Conservation (phyloP, 164 flowering plant species). For the Saururus chinensis region DNA sequence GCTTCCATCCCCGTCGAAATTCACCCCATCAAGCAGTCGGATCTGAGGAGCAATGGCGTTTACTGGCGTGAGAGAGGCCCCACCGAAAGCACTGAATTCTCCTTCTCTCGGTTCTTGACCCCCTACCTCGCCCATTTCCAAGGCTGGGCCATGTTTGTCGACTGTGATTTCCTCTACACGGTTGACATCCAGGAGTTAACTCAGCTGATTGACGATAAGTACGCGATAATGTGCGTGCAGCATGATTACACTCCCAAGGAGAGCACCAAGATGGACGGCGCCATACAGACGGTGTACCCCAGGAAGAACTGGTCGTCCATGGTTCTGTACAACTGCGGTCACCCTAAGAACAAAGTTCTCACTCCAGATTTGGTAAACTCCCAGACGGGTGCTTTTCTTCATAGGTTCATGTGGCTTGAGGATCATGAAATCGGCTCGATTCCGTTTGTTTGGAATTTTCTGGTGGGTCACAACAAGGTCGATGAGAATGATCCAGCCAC, state of each 20-base stretch:
- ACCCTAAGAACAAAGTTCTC: conserved; percentile 59
- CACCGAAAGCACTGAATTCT: conserved; percentile 91
- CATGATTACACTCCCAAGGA: conserved; percentile 93
- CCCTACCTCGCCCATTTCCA: conserved; percentile 62
- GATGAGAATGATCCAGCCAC: conserved; percentile 49
- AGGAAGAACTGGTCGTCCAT: conserved; percentile 96
- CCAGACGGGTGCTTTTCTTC: conserved; percentile 76
- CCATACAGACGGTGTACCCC: conserved; percentile 77
- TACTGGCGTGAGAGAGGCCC: conserved; percentile 77
- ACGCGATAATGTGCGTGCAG: conserved; percentile 91
- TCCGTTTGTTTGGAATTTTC: conserved; percentile 90
- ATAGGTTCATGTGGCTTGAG: conserved; percentile 86
- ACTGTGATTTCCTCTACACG: conserved; percentile 83
- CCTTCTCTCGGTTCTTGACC: conserved; percentile 71
- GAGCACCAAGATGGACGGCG: conserved; percentile 91
- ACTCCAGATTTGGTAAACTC: conserved; percentile 73
- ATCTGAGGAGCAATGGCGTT: conserved; percentile 50
- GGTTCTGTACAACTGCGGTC: conserved; percentile 90
- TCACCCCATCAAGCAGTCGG: conserved; percentile 61
- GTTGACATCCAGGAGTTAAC: conserved; percentile 67
- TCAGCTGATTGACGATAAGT: conserved; percentile 66
- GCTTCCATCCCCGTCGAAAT: conserved; percentile 71
- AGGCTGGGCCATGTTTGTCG: conserved; percentile 96
- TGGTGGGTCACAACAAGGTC: conserved; percentile 84
- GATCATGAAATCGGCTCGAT: conserved; percentile 80